Conservation (phyloP, 1,284 basidiomycete species). For the Tranzscheliella williamsii region DNA sequence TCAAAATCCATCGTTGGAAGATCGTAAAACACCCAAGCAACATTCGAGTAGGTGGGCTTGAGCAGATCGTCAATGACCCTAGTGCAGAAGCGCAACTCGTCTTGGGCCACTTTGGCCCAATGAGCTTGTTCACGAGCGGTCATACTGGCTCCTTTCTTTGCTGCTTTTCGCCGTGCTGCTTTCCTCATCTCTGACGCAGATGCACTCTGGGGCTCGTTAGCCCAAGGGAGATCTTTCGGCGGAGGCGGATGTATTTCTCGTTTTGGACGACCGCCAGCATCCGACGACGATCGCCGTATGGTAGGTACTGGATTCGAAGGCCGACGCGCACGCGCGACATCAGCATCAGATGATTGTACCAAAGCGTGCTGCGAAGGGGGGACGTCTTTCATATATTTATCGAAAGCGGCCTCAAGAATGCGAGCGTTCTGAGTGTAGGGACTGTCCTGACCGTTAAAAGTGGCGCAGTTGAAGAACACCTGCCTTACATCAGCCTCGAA, state of each 20-base stretch:
- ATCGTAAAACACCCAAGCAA: conserved; percentile 86
- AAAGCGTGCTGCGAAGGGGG: conserved; percentile 34
- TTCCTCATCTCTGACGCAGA: conserved; percentile 34
- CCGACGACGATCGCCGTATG: conserved; percentile 71
- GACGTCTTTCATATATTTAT: conserved; percentile 71
- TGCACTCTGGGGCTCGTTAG: conserved; percentile 65
- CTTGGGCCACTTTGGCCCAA: conserved; percentile 71
- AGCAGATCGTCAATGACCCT: conserved; percentile 75
- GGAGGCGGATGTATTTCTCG: conserved; percentile 95
- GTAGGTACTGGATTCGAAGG: conserved; percentile 76
- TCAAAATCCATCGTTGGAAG: conserved; percentile 80
- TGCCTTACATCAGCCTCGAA: conserved; percentile 56
- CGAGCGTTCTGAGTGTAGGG: conserved; percentile 77
- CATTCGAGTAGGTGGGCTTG: conserved; percentile 75
- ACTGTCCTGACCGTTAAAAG: conserved; percentile 89
- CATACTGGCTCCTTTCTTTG: conserved; percentile 38
- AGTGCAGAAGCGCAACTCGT: conserved; percentile 81
- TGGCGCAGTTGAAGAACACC: conserved; percentile 84
- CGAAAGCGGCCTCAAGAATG: conserved; percentile 80
- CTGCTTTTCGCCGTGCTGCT: conserved; percentile 23
- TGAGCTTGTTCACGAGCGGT: conserved; percentile 64
- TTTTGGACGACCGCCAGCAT: conserved; percentile 78
- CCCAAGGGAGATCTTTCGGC: conserved; percentile 84
- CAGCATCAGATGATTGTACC: conserved; percentile 56
- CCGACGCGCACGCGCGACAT: conserved; percentile 65